Conservation (phyloP, 2,329 filamentous ascomycete genomes). For the Emergomyces orientalis region DNA sequence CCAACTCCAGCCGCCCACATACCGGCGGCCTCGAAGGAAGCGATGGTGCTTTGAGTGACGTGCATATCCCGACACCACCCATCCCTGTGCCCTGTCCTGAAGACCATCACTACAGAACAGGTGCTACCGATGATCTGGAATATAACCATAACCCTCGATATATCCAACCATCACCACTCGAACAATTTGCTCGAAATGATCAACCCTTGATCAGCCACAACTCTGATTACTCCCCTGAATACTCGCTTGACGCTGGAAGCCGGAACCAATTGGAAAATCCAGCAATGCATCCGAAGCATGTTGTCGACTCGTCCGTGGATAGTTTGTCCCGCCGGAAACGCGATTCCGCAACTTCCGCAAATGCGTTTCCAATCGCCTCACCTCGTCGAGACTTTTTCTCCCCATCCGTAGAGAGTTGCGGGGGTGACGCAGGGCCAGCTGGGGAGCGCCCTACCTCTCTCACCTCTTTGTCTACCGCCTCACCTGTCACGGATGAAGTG, state of each 20-base stretch:
- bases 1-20: background rate
- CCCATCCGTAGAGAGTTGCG: constrained; percentile 9
- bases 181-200: constrained; percentile 33
- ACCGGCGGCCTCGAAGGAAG: constrained; percentile 32
- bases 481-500: constrained; percentile 32
- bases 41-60: constrained; percentile 30
- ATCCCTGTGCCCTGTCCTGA: constrained; percentile 37
- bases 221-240: constrained; percentile 18
- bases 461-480: constrained; percentile 37
- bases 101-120: constrained; percentile 18
- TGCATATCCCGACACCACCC: constrained; percentile 36
- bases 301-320: background rate
- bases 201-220: constrained; percentile 37
- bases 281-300: background rate
- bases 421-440: constrained; percentile 20
- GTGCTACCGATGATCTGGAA: constrained; percentile 20
- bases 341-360: constrained; percentile 4
- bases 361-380: background rate
- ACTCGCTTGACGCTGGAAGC: constrained; percentile 29
- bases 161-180: constrained; percentile 30
- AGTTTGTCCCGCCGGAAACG: background rate
- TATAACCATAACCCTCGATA: constrained; percentile 33
- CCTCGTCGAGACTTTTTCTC: constrained; percentile 6
- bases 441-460: constrained; percentile 33
- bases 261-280: constrained; percentile 17